Percentiles rank a stretch among this genome's conserved stretches.
Evolutionary conservation across 345 rosid genomes (phyloP).

Genomic region (Sonneratia alba): DNA sequence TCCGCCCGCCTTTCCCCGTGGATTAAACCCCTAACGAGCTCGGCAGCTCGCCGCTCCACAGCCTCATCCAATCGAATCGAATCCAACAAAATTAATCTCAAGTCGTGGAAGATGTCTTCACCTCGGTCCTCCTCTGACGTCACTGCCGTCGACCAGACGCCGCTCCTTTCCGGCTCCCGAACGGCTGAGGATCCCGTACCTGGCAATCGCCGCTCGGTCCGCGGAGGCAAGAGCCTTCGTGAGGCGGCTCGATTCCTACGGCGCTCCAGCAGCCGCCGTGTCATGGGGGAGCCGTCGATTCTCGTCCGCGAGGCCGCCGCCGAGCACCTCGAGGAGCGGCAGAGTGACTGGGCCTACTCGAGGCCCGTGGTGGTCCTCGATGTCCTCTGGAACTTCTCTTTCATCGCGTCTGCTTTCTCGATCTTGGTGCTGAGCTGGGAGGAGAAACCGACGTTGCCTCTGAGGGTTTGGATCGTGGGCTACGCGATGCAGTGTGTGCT

Average conservation of each 20-base stretch:
- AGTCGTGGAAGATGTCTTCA: conserved; percentile 11
- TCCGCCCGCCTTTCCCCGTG: background rate
- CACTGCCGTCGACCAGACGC: conserved; percentile 40
- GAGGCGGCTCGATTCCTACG: conserved; percentile 77
- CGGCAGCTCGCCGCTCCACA: background rate
- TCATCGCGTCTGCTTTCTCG: conserved; percentile 55
- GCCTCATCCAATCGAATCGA: background rate
- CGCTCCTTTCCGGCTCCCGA: conserved; percentile 39
- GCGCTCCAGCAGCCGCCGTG: conserved; percentile 76
- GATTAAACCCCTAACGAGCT: background rate
- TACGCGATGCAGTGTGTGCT: conserved; percentile 73
- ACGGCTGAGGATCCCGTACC: conserved; percentile 11
- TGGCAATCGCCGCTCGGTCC: conserved; percentile 22
- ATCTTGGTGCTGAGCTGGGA: conserved; percentile 52
- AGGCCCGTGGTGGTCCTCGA: conserved; percentile 86
- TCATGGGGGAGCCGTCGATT: conserved; percentile 93
- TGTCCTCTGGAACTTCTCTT: conserved; percentile 73
- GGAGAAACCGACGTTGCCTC: conserved; percentile 63
- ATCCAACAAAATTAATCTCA: background rate
- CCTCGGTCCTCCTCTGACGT: conserved; percentile 49
- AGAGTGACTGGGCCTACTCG: conserved; percentile 98
- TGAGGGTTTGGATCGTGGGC: conserved; percentile 76
- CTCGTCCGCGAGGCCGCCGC: conserved; percentile 92
- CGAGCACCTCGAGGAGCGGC: conserved; percentile 94
- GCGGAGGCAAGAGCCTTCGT: conserved; percentile 62